A percentile compares a stretch with the other conserved stretches of the same genome.
These are phyloP conservation scores for Pyrenophora teres DNA, from an alignment of 2,329 filamentous ascomycete species.

Conservation along the genomic window DNA sequence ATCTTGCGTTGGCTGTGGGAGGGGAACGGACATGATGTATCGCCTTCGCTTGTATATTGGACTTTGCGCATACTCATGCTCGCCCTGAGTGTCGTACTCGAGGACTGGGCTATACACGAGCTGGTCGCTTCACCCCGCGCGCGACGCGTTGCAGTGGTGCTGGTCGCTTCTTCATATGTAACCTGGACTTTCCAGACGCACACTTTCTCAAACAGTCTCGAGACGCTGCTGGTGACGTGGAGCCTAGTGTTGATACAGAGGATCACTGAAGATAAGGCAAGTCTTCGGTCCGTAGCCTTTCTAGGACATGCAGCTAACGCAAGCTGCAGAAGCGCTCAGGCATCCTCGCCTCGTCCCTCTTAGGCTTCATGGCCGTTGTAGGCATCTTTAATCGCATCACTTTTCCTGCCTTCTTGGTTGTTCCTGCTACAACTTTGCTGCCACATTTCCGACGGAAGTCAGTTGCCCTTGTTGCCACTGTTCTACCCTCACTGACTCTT, in stretches of 20 bases:
- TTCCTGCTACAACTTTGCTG: conserved; percentile 81
- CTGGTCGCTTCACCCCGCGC: conserved; percentile 73
- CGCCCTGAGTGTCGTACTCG: conserved; percentile 89
- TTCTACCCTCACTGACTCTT: conserved; percentile 6
- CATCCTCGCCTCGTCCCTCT: conserved; percentile 72
- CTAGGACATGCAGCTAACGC: conserved; percentile 39
- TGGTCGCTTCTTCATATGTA: conserved; percentile 95
- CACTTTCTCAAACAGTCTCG: conserved; percentile 96
- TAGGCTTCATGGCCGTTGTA: conserved; percentile 81
- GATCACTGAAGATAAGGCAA: conserved; percentile 78
- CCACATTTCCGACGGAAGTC: conserved; percentile 84
- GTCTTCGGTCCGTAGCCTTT: conserved; percentile 41
- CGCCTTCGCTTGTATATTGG: conserved; percentile 89
- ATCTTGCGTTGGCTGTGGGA: conserved; percentile 91
- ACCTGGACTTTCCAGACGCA: conserved; percentile 99
- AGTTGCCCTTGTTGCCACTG: conserved; percentile 36
- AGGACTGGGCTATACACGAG: conserved; percentile 97
- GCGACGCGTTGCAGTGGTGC: conserved; percentile 75
- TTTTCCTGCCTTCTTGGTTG: conserved; percentile 87
- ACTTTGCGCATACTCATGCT: conserved; percentile 90
- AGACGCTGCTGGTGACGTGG: conserved; percentile 92
- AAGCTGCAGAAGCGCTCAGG: conserved; percentile 70
- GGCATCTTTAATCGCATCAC: conserved; percentile 97
- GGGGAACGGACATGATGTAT: conserved; percentile 78
- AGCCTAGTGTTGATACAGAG: conserved; percentile 88